A percentile compares a stretch with the other conserved stretches of the same genome.
Evolutionary conservation across 1,284 basidiomycete genomes (phyloP).

Genomic region (Fomitopsis betulina): DNA sequence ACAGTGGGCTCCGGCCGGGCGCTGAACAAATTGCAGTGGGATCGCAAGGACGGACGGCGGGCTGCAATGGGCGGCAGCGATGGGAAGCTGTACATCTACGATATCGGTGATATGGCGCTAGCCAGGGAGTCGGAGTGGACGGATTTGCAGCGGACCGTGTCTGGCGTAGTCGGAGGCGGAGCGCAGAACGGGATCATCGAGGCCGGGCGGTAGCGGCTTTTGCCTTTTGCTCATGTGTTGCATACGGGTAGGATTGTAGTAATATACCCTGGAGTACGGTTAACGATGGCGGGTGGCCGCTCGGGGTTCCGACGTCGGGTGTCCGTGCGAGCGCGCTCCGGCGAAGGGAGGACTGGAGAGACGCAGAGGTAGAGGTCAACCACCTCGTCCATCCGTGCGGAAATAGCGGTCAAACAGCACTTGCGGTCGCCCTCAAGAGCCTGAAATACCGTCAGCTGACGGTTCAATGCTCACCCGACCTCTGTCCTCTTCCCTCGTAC

Average conservation of each 20-base stretch:
- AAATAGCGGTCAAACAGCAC: background rate
- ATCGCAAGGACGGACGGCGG: constrained; percentile 79
- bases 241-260: background rate
- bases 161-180: constrained; percentile 55
- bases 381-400: background rate
- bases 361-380: background rate
- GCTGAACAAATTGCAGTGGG: constrained; percentile 96
- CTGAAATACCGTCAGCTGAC: constrained; percentile 16
- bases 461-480: constrained; percentile 18
- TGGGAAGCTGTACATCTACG: constrained; percentile 90
- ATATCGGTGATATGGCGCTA: constrained; percentile 85
- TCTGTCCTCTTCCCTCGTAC: constrained; percentile 5
- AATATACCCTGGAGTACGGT: background rate
- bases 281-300: background rate
- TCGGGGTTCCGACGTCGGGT: constrained; percentile 10
- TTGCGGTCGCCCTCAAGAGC: background rate
- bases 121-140: constrained; percentile 87
- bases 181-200: constrained; percentile 49
- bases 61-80: constrained; percentile 89
- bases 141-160: constrained; percentile 80
- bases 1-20: constrained; percentile 70
- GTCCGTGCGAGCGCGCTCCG: constrained; percentile 1
- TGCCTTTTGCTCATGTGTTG: constrained; percentile 31
- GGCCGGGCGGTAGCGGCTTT: constrained; percentile 29
- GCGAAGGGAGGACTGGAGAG: background rate